Conservation (phyloP, 495 filamentous ascomycete genomes). For the Saxophila tyrrhenica region DNA sequence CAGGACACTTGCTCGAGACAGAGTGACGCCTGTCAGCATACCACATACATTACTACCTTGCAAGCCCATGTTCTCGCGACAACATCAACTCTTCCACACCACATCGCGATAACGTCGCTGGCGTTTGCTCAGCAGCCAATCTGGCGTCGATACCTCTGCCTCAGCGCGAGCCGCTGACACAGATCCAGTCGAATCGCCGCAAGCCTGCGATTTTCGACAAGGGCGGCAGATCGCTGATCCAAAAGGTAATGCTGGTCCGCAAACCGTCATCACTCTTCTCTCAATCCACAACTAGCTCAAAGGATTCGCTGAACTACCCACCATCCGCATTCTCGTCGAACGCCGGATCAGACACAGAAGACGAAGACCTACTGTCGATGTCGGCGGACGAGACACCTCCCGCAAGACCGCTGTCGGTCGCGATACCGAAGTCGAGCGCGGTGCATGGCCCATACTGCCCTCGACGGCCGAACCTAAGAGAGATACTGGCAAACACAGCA, state of each 20-base stretch:
- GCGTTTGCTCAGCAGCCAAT: not conserved
- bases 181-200: constrained; percentile 1
- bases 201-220: constrained; percentile 3
- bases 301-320: constrained; percentile 4
- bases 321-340: constrained; percentile 5
- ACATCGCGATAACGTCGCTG: not conserved
- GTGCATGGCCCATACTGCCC: constrained; percentile 50
- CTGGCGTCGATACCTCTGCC: constrained; percentile 19
- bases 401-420: constrained; percentile 51
- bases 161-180: constrained; percentile 17
- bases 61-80: not conserved
- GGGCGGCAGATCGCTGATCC: constrained; percentile 7
- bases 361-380: constrained; percentile 46
- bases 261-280: constrained; percentile 13
- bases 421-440: constrained; percentile 36
- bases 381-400: constrained; percentile 34
- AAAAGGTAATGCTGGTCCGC: constrained; percentile 17
- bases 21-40: not conserved
- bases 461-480: constrained; percentile 69
- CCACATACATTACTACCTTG: not conserved
- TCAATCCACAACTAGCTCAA: constrained; percentile 13
- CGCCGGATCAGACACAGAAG: constrained; percentile 39
- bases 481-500: constrained; percentile 78
- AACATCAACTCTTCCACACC: not conserved
- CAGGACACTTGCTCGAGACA: not conserved